These are phyloP conservation scores for Solanum hybrid DNA, from an alignment of 305 asterid species.

Conservation along the genomic window DNA sequence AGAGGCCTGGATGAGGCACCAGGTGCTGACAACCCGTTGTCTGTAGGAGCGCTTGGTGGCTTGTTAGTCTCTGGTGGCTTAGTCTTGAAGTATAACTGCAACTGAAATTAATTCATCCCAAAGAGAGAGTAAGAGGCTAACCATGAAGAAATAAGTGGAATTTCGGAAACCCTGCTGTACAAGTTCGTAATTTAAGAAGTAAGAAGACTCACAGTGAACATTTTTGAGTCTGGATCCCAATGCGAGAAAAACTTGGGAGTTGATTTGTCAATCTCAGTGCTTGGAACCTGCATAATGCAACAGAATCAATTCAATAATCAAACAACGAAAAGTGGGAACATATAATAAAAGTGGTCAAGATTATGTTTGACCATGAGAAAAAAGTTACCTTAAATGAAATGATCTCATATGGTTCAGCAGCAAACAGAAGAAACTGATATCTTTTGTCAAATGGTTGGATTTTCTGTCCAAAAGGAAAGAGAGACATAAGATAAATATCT, in stretches of 20 bases:
- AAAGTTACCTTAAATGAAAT: constrained; percentile 70
- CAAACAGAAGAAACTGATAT: constrained; percentile 83
- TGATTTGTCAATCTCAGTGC: constrained; percentile 89
- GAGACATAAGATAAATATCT: not conserved
- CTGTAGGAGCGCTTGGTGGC: constrained; percentile 49
- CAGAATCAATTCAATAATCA: not conserved
- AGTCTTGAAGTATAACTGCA: constrained; percentile 86
- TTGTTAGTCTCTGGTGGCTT: constrained; percentile 77
- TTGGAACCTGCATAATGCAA: constrained; percentile 59
- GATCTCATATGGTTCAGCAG: constrained; percentile 93
- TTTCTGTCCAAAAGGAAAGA: constrained; percentile 39
- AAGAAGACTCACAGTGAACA: constrained; percentile 63
- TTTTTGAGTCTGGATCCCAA: constrained; percentile 97
- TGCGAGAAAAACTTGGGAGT: constrained; percentile 97
- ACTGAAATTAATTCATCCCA: constrained; percentile 25
- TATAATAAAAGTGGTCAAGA: not conserved
- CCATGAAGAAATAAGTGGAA: not conserved
- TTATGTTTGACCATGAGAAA: not conserved
- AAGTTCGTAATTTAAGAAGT: not conserved
- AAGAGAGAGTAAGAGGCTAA: not conserved
- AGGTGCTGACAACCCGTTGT: constrained; percentile 58
- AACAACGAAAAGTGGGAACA: not conserved
- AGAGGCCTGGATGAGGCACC: constrained; percentile 52
- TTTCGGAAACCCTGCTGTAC: not conserved
- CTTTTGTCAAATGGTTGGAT: constrained; percentile 72